Conservation (phyloP, 768 basidiomycete species). For the Termitomyces sp. region DNA sequence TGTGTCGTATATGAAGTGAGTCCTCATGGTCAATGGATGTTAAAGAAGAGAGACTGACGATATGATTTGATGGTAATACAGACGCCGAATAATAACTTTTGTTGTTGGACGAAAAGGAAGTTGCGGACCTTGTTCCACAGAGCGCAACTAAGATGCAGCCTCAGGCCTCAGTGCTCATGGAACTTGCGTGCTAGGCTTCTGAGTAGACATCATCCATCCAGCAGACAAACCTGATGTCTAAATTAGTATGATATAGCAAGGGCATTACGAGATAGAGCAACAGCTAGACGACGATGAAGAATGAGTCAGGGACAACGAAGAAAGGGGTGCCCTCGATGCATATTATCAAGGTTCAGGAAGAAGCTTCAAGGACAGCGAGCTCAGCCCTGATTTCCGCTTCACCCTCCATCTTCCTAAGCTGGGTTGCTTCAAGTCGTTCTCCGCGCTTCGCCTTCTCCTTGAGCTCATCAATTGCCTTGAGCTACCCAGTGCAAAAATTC, state of each 20-base stretch:
- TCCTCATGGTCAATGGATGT: not conserved
- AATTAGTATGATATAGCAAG: conserved; percentile 3
- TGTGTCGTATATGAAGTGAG: not conserved
- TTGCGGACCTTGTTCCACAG: not conserved
- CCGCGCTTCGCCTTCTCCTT: conserved; percentile 89
- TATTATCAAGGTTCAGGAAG: not conserved
- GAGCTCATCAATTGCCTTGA: conserved; percentile 98
- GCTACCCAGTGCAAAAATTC: conserved; percentile 33
- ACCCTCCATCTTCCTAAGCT: conserved; percentile 94
- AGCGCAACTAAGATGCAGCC: not conserved
- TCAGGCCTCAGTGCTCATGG: not conserved
- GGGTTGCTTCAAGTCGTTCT: conserved; percentile 90
- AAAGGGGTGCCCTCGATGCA: not conserved
- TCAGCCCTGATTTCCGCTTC: conserved; percentile 84
- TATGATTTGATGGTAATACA: not conserved
- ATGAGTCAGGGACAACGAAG: not conserved
- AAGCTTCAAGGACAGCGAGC: conserved; percentile 29
- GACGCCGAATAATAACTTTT: not conserved
- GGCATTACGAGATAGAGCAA: not conserved
- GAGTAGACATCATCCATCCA: not conserved
- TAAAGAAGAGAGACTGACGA: not conserved
- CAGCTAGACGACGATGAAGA: not conserved
- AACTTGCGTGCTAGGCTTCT: not conserved
- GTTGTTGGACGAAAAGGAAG: not conserved
- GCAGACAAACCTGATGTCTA: not conserved